A percentile compares a stretch with the other conserved stretches of the same genome.
These are phyloP conservation scores for Annona squamosa DNA, from an alignment of 164 flowering plant genomes.

Conservation along the genomic window DNA sequence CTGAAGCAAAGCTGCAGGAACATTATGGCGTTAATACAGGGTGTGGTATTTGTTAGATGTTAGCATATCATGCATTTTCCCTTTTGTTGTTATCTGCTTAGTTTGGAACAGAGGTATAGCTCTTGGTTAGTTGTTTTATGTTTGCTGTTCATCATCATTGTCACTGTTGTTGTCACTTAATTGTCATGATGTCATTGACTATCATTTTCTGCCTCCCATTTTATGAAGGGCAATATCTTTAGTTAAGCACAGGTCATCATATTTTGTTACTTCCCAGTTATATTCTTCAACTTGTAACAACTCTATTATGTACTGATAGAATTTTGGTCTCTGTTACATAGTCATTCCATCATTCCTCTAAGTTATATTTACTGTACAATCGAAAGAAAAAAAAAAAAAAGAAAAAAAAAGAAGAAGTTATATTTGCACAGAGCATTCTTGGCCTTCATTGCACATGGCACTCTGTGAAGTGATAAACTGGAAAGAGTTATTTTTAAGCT, in stretches of 20 bases:
- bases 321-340: neutral
- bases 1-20: conserved; percentile 81
- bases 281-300: neutral
- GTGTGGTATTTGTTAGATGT: conserved; percentile 20
- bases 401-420: too few species aligned
- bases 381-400: too few species aligned
- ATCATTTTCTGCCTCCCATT: neutral
- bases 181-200: neutral
- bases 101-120: too few species aligned
- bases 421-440: too few species aligned
- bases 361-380: too few species aligned
- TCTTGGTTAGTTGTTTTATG: neutral
- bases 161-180: neutral
- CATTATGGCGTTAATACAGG: conserved; percentile 90
- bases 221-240: neutral
- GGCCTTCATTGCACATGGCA: too few species aligned
- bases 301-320: neutral
- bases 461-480: too few species aligned
- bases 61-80: neutral
- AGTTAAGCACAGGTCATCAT: neutral
- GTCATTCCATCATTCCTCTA: neutral
- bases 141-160: neutral
- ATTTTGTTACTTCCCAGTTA: neutral
- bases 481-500: too few species aligned
- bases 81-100: neutral